A percentile compares a stretch with the other conserved stretches of the same genome.
These are phyloP conservation scores for Eudorina sp. DNA, from an alignment of 139 green algal species.

Conservation along the genomic window DNA sequence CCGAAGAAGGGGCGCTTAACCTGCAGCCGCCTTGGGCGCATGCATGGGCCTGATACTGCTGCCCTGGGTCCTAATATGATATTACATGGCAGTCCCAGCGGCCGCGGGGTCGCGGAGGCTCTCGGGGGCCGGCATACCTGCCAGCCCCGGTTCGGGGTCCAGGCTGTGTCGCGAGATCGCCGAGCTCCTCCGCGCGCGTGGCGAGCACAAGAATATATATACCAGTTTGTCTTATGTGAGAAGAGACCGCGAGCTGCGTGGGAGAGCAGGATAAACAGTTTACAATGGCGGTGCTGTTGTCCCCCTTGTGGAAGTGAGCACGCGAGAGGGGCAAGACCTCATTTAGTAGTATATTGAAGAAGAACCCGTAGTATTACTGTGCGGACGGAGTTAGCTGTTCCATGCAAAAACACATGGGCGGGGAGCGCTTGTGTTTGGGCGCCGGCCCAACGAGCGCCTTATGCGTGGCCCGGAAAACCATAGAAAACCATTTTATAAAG, in stretches of 20 bases:
- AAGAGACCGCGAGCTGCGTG: neutral
- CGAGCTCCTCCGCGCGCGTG: neutral
- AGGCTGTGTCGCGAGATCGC: neutral
- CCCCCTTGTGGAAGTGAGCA: neutral
- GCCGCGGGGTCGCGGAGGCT: neutral
- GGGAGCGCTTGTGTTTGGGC: too few relatives aligned
- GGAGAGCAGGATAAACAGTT: neutral
- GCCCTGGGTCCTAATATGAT: neutral
- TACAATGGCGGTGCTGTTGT: neutral
- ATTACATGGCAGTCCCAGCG: neutral
- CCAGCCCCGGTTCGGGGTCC: slow-evolving; percentile 2
- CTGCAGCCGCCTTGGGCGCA: neutral
- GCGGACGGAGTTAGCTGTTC: too few relatives aligned
- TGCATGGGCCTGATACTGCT: slow-evolving; percentile 1
- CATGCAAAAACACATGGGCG: too few relatives aligned
- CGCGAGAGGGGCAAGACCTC: neutral
- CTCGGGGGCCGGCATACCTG: slow-evolving; percentile 15
- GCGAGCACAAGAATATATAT: neutral
- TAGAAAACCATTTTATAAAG: too few relatives aligned
- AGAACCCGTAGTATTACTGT: slow-evolving; percentile 9
- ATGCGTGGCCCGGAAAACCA: too few relatives aligned
- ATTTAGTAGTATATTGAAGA: neutral
- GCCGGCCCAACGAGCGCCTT: too few relatives aligned
- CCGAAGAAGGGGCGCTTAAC: neutral
- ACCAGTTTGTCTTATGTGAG: neutral